Conservation (phyloP, 2,329 filamentous ascomycete species). For the Ophiostoma pallidulum region DNA sequence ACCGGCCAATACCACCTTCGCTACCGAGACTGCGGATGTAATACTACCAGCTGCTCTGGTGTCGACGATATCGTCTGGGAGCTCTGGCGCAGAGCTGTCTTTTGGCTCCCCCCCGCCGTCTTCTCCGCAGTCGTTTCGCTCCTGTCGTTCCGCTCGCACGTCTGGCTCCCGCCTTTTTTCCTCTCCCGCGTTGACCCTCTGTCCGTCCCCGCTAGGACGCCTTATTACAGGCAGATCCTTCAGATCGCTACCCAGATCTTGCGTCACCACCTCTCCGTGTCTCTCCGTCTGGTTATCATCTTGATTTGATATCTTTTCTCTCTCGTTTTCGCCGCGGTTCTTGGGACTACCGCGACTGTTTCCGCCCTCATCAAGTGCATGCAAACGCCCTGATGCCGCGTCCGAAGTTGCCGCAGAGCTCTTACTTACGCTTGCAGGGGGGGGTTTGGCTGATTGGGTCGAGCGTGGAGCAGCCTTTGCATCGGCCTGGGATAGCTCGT, state of each 20-base stretch:
- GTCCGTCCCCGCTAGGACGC: neutral
- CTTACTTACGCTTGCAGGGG: no score
- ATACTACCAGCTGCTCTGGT: neutral
- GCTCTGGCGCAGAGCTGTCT: neutral
- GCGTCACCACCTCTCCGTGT: neutral
- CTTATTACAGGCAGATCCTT: neutral
- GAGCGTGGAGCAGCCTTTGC: neutral
- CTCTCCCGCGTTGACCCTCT: neutral
- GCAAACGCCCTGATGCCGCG: no score
- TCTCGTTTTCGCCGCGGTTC: neutral
- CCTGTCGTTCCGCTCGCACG: neutral
- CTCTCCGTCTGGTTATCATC: neutral
- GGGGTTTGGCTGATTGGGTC: neutral
- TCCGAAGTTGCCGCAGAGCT: no score
- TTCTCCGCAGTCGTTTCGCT: neutral
- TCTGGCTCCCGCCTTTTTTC: neutral
- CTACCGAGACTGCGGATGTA: neutral
- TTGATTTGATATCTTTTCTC: neutral
- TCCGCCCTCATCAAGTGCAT: neutral
- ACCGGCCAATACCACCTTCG: neutral
- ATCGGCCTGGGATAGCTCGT: neutral
- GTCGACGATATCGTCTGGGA: no score
- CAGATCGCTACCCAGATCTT: neutral
- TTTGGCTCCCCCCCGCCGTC: neutral
- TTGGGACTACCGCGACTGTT: neutral